These are phyloP conservation scores for Coemansia sp. DNA, from an alignment of 192 early-diverging fungal genomes.

Conservation along the genomic window DNA sequence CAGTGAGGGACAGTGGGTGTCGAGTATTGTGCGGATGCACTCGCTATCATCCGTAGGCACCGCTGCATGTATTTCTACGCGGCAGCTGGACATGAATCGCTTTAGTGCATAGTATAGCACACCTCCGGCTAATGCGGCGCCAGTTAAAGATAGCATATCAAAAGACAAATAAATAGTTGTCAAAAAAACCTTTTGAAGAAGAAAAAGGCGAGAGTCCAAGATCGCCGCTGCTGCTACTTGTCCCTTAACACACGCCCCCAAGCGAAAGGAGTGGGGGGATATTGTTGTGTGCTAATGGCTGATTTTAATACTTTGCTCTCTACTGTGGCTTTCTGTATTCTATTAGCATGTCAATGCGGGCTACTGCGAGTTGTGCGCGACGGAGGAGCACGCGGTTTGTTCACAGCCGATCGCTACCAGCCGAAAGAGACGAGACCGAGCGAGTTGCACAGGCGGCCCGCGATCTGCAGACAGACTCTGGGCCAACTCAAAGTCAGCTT, in stretches of 20 bases:
- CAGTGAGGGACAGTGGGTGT: slow-evolving; percentile 46
- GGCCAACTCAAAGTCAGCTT: neutral
- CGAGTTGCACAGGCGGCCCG: neutral
- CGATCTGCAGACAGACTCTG: slow-evolving; percentile 6
- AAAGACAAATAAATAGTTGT: neutral
- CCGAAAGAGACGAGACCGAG: neutral
- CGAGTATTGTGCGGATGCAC: neutral
- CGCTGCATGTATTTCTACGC: slow-evolving; percentile 4
- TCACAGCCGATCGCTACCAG: neutral
- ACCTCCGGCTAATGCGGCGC: neutral
- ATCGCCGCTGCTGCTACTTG: neutral
- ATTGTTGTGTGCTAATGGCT: no score
- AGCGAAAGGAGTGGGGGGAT: no score
- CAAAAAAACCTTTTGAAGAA: neutral
- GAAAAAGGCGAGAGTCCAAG: neutral
- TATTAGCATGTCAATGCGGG: no score
- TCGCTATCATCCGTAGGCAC: no score
- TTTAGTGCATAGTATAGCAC: neutral
- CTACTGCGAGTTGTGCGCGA: no score
- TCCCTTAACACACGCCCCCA: no score
- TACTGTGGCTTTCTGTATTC: no score
- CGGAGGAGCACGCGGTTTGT: neutral
- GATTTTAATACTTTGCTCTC: no score
- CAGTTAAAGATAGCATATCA: neutral
- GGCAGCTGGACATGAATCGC: slow-evolving; percentile 4